Conservation (phyloP, 2,329 filamentous ascomycete species). For the Rhinocladiella mackenziei region DNA sequence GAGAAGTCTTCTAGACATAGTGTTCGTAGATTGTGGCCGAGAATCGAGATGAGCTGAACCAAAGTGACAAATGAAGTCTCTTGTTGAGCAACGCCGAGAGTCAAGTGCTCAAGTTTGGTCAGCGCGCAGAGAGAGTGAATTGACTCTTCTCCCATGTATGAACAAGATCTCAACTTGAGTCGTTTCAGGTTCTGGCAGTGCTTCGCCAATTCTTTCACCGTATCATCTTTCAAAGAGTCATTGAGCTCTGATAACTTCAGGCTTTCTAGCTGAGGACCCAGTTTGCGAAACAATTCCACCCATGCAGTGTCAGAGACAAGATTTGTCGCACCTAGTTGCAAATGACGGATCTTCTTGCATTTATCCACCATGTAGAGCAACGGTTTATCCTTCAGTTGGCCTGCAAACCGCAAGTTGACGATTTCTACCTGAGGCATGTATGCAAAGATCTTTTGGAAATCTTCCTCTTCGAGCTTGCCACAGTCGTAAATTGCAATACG, state of each 20-base stretch:
- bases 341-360: constrained; percentile 61
- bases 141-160: constrained; percentile 63
- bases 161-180: constrained; percentile 78
- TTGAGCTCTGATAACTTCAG: constrained; percentile 83
- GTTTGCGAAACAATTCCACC: constrained; percentile 63
- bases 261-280: constrained; percentile 61
- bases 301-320: constrained; percentile 73
- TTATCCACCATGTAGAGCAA: constrained; percentile 76
- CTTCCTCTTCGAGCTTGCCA: constrained; percentile 65
- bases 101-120: constrained; percentile 65
- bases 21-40: constrained; percentile 67
- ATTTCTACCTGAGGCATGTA: constrained; percentile 64
- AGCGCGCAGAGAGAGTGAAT: constrained; percentile 63
- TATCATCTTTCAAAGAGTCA: constrained; percentile 70
- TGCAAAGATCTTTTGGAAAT: constrained; percentile 77
- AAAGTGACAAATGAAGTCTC: constrained; percentile 56
- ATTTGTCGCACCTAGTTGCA: constrained; percentile 81
- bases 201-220: constrained; percentile 57
- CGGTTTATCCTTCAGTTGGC: constrained; percentile 83
- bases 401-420: constrained; percentile 76
- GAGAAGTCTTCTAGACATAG: constrained; percentile 68
- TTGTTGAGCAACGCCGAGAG: constrained; percentile 62
- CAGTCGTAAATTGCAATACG: constrained; percentile 59
- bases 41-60: constrained; percentile 55
- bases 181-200: constrained; percentile 66